These are phyloP conservation scores for Penicillium occitanis DNA, from an alignment of 2,329 filamentous ascomycete species.

Conservation along the genomic window DNA sequence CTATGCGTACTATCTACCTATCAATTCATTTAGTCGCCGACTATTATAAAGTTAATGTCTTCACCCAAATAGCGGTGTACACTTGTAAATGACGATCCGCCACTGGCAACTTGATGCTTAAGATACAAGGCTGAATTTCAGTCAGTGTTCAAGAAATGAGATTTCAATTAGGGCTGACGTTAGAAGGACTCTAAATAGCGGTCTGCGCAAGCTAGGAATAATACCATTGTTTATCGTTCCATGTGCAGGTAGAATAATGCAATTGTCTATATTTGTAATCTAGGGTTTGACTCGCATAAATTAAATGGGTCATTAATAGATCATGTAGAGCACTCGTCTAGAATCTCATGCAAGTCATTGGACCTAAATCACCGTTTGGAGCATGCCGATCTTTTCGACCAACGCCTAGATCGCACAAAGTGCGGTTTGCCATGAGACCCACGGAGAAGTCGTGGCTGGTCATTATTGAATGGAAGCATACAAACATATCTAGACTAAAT, in stretches of 20 bases:
- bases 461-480: not conserved
- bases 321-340: not conserved
- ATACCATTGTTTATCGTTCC: not conserved
- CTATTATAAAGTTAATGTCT: not conserved
- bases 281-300: not conserved
- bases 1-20: not conserved
- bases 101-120: not conserved
- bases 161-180: not conserved
- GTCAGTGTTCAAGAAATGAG: too few species aligned
- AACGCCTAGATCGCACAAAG: not conserved
- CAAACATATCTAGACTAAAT: not conserved
- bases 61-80: slow-evolving; percentile 2
- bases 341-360: not conserved
- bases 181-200: not conserved
- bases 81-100: not conserved
- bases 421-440: not conserved
- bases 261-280: not conserved
- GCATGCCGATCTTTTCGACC: not conserved
- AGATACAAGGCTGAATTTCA: not conserved
- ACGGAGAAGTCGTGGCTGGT: not conserved
- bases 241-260: not conserved
- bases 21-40: not conserved
- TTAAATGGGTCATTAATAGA: not conserved
- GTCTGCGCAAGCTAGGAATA: not conserved
- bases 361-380: too few species aligned